A percentile compares a stretch with the other conserved stretches of the same genome.
Conservation (phyloP, 257 asterid species). For the Solanum habrochaites region DNA sequence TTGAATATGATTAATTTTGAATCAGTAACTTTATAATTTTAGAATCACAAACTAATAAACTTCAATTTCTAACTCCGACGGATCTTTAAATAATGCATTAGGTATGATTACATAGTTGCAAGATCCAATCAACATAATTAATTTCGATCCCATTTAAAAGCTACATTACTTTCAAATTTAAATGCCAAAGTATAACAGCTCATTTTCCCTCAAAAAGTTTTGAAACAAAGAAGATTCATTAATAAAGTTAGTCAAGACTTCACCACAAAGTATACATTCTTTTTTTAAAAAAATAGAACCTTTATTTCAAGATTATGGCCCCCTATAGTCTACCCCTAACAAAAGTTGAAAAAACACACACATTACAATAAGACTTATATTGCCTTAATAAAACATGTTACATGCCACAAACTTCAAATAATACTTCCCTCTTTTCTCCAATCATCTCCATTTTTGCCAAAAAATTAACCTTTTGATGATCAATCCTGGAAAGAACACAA, state of each 20-base stretch:
- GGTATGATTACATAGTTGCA: background rate
- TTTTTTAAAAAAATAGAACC: background rate
- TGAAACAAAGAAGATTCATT: background rate
- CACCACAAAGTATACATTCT: background rate
- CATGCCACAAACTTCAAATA: background rate
- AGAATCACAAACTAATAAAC: background rate
- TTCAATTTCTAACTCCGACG: fast-evolving
- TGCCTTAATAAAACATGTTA: background rate
- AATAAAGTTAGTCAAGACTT: background rate
- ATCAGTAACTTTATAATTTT: too few species aligned
- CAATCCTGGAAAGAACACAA: slow-evolving; percentile 1
- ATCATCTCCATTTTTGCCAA: background rate
- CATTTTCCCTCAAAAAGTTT: background rate
- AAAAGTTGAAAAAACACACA: background rate
- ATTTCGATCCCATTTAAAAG: background rate
- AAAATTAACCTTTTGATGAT: slow-evolving; percentile 1
- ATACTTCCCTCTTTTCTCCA: background rate
- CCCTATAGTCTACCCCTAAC: background rate
- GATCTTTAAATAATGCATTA: background rate
- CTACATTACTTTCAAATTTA: background rate
- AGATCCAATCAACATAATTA: background rate
- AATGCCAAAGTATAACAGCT: background rate
- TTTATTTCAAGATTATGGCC: background rate
- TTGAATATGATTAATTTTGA: background rate
- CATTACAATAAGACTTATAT: background rate